Evolutionary conservation across 192 early-diverging fungal species (phyloP), one percentile per base, ranked within the genome.

Genomic region (Lunasporangiospora selenospora): DNA sequence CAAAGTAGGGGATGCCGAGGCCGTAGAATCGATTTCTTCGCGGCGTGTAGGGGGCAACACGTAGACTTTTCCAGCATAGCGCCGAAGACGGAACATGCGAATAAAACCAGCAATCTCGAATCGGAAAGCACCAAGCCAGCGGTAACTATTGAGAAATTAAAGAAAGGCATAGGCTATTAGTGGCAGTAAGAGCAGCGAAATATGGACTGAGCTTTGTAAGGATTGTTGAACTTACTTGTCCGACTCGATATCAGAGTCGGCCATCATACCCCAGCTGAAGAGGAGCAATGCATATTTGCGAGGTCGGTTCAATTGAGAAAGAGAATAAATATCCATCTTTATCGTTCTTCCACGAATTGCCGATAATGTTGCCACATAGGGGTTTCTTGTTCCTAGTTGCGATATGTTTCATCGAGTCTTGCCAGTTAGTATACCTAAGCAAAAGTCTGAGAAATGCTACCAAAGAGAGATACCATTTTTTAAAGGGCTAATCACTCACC

Each of bases 201-300:
- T n/a, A n/a, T n/a, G n/a, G n/a, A n/a, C n/a, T n/a, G n/a, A n/a
- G n/a, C n/a, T n/a, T n/a, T n/a, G n/a, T n/a, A n/a, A n/a, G n/a
- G n/a, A n/a, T n/a, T n/a, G n/a, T n/a, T n/a, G 18, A 6, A 49
- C 61, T 3, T 73, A 63, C 60, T 65, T 80, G 60, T 87, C 85
- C 2, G 83, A 85, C 53, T 87, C 85, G 31, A 87, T 85, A 32
- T 87, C 85, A 5, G 85, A 69, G 48, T 87, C 85, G 7, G 81
- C 81, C 36, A 82, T 62, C 65, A 85, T 64, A 1, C 83, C 85
- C 85, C 83, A 87, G 29, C 79, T 80, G 63, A 83, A 69, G 5
- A 81, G 70, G 31, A 87, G 57, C 62, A 83, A 81, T 27, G 83
- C 78, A 40, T 85, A 79, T 21, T 81, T 73, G 15, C 62, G 73